Conservation (phyloP, 345 rosid species). For the Eucalyptus cloeziana region DNA sequence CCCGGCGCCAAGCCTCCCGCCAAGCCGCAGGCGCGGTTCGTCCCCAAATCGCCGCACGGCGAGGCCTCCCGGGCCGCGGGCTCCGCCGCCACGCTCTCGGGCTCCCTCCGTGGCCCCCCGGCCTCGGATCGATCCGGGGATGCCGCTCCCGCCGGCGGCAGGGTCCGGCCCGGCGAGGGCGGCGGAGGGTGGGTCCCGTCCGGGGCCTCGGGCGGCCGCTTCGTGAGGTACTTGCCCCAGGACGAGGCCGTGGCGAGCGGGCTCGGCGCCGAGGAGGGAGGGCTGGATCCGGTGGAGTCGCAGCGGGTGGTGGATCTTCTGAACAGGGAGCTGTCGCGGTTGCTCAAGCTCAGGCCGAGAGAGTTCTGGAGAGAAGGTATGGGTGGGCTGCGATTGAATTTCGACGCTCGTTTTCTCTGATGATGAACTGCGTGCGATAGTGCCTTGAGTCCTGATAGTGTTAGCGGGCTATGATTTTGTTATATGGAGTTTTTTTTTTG, state of each 20-base stretch:
- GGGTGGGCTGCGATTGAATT: not conserved
- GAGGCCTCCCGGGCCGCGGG: not conserved
- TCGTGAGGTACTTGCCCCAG: constrained; percentile 84
- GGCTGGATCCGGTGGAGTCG: constrained; percentile 84
- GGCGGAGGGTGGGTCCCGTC: constrained; percentile 29
- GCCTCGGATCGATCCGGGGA: constrained; percentile 2
- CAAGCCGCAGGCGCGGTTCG: constrained; percentile 29
- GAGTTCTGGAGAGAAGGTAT: constrained; percentile 85
- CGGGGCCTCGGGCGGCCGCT: constrained; percentile 30
- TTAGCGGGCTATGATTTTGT: not conserved
- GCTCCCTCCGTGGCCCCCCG: constrained; percentile 45
- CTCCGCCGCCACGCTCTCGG: constrained; percentile 34
- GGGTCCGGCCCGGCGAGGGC: constrained; percentile 28
- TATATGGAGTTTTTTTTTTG: not conserved
- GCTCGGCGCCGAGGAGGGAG: constrained; percentile 65
- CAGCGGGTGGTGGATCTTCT: constrained; percentile 92
- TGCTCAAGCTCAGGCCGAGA: constrained; percentile 72
- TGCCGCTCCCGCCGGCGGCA: not conserved
- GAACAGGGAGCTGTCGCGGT: constrained; percentile 66
- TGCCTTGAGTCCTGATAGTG: not conserved
- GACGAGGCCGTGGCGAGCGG: constrained; percentile 95
- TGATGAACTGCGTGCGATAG: not conserved
- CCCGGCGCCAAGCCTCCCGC: constrained; percentile 11
- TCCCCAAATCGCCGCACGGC: constrained; percentile 25
- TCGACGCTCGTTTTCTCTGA: not conserved